These are phyloP conservation scores for Stagonosporopsis cucurbitacearum DNA, from an alignment of 2,329 filamentous ascomycete species.

Conservation along the genomic window DNA sequence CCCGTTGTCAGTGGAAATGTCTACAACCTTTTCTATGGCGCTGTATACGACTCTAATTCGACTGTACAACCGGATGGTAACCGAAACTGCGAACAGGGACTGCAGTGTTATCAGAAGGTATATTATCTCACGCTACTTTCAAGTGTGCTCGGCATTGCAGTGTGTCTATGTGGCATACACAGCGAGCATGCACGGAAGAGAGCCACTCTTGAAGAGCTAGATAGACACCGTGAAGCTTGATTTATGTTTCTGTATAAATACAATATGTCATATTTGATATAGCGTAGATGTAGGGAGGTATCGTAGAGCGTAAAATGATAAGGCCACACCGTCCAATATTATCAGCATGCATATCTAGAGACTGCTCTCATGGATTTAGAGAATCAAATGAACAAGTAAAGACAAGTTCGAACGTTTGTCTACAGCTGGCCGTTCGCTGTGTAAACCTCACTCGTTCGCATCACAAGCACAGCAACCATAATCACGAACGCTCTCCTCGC, in stretches of 20 bases:
- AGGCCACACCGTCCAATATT: no score
- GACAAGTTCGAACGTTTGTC: no score
- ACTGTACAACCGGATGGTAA: constrained; percentile 71
- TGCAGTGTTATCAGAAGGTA: constrained; percentile 80
- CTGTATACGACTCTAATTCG: constrained; percentile 81
- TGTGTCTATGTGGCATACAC: constrained; percentile 74
- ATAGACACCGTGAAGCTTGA: constrained; percentile 40
- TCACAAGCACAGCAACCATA: no score
- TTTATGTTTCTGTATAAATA: background rate
- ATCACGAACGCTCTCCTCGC: no score
- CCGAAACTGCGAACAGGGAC: constrained; percentile 75
- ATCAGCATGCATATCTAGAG: no score
- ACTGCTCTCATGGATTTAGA: no score
- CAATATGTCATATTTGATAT: background rate
- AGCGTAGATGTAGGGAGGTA: background rate
- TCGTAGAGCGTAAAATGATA: background rate
- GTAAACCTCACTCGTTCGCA: no score
- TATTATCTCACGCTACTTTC: constrained; percentile 80
- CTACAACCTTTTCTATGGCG: constrained; percentile 91
- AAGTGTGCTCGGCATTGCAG: constrained; percentile 70
- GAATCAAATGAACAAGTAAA: no score
- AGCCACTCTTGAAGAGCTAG: constrained; percentile 41
- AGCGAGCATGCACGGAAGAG: constrained; percentile 57
- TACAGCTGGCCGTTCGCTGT: no score
- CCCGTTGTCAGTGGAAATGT: constrained; percentile 88